Evolutionary conservation across 2,329 filamentous ascomycete genomes (phyloP), one percentile per base, ranked within the genome.

Genomic region (Aspergillus vadensis): DNA sequence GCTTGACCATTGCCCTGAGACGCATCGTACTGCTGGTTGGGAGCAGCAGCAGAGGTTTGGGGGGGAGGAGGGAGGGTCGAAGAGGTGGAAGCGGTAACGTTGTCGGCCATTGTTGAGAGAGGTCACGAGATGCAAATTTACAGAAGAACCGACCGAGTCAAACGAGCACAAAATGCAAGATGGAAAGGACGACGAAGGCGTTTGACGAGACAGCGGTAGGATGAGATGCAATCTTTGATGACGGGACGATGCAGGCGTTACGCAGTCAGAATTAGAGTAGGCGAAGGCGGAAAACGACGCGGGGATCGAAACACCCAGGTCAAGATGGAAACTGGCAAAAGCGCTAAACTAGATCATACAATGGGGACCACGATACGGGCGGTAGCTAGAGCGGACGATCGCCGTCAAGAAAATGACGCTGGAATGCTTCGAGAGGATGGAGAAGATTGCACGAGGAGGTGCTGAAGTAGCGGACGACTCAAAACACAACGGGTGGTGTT

Each of bases 1-100:
- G 82, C 80, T 79, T 91, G 89, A 67, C 84, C 85, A 74, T 89
- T 89, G 69, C 78, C 79, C 79, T 91, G 90, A 68, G 85, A 84
- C 74, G 86, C 87, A 74, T 93, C 91, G 78, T 90, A 93, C 75
- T 79, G 77, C 68, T 82, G 81, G 74, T 90, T 91, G 69, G 91
- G 88, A 67, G 88, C 88, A 72, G 87, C 89, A 68, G 86, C 82
- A 70, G 88, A 85, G 63, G 85, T 80, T 76, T 90, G 87, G 58
- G 89, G 85, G 65, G 88, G 87, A 63, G 86, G 86, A 55, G 90
- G 88, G 68, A 92, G 86, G 77, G 89, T 86, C 64, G 86, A 81
- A 68, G 85, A 78, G 70, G 83, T 80, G 65, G 88, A 77, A 68
- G 87, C 80, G 76, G 87, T 81, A 74, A 86, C 84, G 80, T 85